A percentile compares a stretch with the other conserved stretches of the same genome.
Evolutionary conservation across 805 yeast genomes (phyloP).

Genomic region (Isabelozyma rhagii): DNA sequence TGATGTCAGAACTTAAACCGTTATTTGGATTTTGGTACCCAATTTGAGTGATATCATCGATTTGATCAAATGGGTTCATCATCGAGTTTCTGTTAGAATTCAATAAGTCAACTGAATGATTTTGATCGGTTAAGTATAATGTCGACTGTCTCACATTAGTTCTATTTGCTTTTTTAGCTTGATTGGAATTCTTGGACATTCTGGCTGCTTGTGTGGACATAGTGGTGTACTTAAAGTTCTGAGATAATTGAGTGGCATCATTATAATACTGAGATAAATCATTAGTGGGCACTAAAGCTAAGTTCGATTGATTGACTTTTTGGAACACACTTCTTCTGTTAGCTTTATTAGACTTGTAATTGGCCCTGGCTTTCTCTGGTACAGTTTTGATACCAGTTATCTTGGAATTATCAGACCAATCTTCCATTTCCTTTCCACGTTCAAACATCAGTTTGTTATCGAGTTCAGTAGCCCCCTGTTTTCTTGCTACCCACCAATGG

Average conservation of each 20-base stretch:
- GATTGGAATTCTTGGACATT: slow-evolving; percentile 11
- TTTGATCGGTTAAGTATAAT: slow-evolving; percentile 26
- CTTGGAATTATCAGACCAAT: slow-evolving; percentile 70
- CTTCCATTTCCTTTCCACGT: slow-evolving; percentile 68
- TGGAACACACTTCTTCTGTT: slow-evolving; percentile 42
- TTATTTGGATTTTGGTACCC: slow-evolving; percentile 24
- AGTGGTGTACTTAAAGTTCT: slow-evolving; percentile 50
- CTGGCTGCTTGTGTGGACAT: slow-evolving; percentile 63
- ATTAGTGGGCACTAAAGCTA: slow-evolving; percentile 38
- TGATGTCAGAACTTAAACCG: slow-evolving; percentile 54
- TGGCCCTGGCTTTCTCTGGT: slow-evolving; percentile 51
- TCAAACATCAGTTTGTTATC: slow-evolving; percentile 58
- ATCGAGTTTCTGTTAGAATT: slow-evolving; percentile 12
- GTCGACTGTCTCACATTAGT: slow-evolving; percentile 24
- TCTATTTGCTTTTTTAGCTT: slow-evolving; percentile 8
- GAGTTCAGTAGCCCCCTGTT: slow-evolving; percentile 73
- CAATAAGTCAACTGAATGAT: slow-evolving; percentile 34
- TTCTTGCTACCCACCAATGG: slow-evolving; percentile 71
- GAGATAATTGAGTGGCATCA: slow-evolving; percentile 29
- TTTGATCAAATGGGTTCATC: slow-evolving; percentile 30
- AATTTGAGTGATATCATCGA: slow-evolving; percentile 20
- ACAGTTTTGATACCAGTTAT: slow-evolving; percentile 52
- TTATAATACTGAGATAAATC: slow-evolving; percentile 35
- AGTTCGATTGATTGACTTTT: slow-evolving; percentile 25
- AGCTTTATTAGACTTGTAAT: slow-evolving; percentile 33